phyloP scores from a whole-genome alignment of 2,329 filamentous ascomycete species.

The Parastagonospora nodorum region DNA sequence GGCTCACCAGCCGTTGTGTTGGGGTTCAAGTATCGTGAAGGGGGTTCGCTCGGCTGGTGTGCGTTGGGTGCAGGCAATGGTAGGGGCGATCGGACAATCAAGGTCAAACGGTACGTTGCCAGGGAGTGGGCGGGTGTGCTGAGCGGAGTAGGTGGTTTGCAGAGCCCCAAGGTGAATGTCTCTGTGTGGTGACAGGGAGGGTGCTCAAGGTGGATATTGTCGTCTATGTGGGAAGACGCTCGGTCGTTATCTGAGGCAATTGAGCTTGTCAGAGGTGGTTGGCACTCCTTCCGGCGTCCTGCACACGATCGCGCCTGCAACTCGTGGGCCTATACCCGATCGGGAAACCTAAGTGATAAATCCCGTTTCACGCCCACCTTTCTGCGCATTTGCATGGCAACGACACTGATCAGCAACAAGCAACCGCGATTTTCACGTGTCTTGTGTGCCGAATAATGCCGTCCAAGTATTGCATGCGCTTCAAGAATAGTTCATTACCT shows the following conservation, averaged over 20 bases:
- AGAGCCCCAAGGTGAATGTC: constrained; percentile 2
- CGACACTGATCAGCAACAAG: not conserved
- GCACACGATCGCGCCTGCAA: constrained; percentile 14
- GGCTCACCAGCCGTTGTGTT: constrained; percentile 26
- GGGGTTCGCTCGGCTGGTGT: not conserved
- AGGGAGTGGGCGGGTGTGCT: constrained; percentile 13
- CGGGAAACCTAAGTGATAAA: constrained; percentile 15
- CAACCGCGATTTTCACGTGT: not conserved
- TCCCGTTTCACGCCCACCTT: not conserved
- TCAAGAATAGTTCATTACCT: not conserved
- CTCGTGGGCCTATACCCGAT: not conserved
- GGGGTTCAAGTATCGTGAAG: not conserved
- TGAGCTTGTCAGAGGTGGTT: constrained; percentile 17
- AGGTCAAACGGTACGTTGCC: constrained; percentile 13
- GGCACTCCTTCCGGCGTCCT: constrained; percentile 15
- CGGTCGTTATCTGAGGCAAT: constrained; percentile 20
- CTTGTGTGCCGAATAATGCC: not conserved
- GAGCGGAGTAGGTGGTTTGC: constrained; percentile 15
- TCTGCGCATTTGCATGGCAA: not conserved
- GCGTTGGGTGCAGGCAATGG: not conserved
- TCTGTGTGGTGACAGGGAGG: not conserved
- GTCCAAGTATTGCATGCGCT: not conserved
- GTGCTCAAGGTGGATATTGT: not conserved
- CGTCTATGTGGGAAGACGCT: not conserved
- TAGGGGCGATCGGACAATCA: constrained; percentile 9